These are phyloP conservation scores for Scopulariopsis brevicaulis DNA, from an alignment of 2,329 filamentous ascomycete genomes.

Conservation along the genomic window DNA sequence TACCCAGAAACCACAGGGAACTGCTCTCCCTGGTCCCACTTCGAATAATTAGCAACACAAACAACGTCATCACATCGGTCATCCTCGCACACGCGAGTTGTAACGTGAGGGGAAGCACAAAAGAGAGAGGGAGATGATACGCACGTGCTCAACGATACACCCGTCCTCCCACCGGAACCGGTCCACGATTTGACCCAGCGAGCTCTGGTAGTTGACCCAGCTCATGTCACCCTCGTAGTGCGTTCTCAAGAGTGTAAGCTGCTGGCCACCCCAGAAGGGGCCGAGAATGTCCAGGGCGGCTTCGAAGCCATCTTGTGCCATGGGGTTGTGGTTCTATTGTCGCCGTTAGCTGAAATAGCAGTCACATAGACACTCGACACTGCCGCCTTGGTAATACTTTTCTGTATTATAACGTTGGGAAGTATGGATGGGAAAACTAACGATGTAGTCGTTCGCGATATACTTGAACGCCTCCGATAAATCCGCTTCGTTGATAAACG, in stretches of 20 bases:
- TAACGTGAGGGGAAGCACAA: too few species aligned
- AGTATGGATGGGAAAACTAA: background rate
- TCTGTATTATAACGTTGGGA: too few species aligned
- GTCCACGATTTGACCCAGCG: slow-evolving; percentile 8
- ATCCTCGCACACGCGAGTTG: too few species aligned
- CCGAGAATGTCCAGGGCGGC: slow-evolving; percentile 1
- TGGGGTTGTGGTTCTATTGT: slow-evolving; percentile 4
- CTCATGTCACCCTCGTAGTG: slow-evolving; percentile 6
- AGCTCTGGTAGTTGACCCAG: slow-evolving; percentile 10
- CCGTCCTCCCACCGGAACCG: slow-evolving; percentile 10
- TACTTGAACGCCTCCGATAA: slow-evolving; percentile 5
- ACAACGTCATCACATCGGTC: background rate
- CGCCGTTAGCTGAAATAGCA: background rate
- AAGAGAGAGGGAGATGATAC: background rate
- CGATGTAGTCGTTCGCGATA: slow-evolving; percentile 5
- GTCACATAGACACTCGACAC: background rate
- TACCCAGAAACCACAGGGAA: background rate
- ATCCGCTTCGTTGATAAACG: slow-evolving; percentile 1
- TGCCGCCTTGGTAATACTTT: too few species aligned
- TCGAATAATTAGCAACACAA: background rate
- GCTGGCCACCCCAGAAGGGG: background rate
- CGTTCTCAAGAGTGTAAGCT: slow-evolving; percentile 3
- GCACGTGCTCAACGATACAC: slow-evolving; percentile 10
- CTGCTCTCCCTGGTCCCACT: background rate
- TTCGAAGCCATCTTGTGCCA: slow-evolving; percentile 2